Conservation (phyloP, 176 grass and related monocot genomes). For the Juncus inflexus region DNA sequence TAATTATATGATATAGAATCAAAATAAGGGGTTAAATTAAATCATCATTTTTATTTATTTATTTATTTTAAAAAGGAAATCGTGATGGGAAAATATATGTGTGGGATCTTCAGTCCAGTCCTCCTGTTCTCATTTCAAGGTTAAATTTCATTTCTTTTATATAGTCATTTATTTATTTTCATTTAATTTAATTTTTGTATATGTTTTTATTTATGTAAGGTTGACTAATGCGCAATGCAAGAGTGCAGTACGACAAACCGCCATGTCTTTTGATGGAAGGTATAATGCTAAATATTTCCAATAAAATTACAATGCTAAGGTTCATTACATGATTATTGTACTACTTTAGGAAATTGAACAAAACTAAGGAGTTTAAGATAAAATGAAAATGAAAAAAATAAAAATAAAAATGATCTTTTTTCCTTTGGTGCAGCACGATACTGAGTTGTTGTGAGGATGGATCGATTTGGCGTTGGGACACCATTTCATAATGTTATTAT, state of each 20-base stretch:
- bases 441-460: constrained; percentile 76
- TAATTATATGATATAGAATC: no score
- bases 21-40: no score
- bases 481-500: constrained; percentile 36
- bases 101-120: constrained; percentile 85
- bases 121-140: constrained; percentile 55
- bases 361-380: no score
- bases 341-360: no score
- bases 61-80: constrained; percentile 52
- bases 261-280: constrained; percentile 80
- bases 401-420: no score
- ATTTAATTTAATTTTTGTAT: neutral
- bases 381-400: no score
- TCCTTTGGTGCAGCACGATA: constrained; percentile 56
- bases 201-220: constrained; percentile 30
- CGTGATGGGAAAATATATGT: constrained; percentile 89
- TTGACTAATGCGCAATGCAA: constrained; percentile 60
- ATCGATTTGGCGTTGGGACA: constrained; percentile 69
- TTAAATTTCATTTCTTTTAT: constrained; percentile 27
- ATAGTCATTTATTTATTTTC: neutral
- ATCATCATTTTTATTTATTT: neutral
- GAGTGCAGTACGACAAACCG: constrained; percentile 77
- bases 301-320: no score
- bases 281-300: constrained; percentile 9
- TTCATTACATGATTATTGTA: no score